Evolutionary conservation across 2,329 filamentous ascomycete genomes (phyloP).

Genomic region (Botrytis porri): DNA sequence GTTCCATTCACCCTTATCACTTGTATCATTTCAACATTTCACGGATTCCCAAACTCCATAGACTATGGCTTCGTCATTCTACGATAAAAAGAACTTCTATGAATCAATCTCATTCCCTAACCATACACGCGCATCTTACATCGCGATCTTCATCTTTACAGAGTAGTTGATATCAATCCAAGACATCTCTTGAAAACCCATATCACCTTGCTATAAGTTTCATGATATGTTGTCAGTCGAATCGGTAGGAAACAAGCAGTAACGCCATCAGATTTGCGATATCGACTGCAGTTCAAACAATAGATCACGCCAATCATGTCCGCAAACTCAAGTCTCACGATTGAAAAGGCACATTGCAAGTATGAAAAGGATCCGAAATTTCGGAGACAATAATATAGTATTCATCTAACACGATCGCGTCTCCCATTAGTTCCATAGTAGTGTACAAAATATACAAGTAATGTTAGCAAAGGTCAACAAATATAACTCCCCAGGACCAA

Average conservation of each 20-base stretch:
- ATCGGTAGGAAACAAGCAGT: neutral
- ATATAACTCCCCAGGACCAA: conserved; percentile 3
- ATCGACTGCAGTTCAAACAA: neutral
- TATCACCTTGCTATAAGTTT: neutral
- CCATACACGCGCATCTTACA: neutral
- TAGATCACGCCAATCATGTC: neutral
- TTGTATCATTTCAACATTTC: neutral
- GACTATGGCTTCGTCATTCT: neutral
- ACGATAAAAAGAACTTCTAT: neutral
- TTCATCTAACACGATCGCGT: neutral
- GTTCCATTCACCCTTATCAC: no score
- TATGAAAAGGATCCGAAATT: neutral
- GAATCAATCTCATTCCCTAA: neutral
- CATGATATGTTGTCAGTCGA: neutral
- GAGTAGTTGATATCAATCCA: no score
- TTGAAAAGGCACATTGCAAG: neutral
- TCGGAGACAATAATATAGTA: neutral
- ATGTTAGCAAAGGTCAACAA: conserved; percentile 1
- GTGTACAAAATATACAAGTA: conserved; percentile 17
- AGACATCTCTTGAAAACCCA: neutral
- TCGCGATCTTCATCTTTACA: neutral
- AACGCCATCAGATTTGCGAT: neutral
- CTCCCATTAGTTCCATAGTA: neutral
- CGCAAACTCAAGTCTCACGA: neutral
- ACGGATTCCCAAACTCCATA: neutral